Percentiles rank a stretch among this genome's conserved stretches.
Evolutionary conservation across 2,329 filamentous ascomycete species (phyloP).

Genomic region (Xylaria sp.): DNA sequence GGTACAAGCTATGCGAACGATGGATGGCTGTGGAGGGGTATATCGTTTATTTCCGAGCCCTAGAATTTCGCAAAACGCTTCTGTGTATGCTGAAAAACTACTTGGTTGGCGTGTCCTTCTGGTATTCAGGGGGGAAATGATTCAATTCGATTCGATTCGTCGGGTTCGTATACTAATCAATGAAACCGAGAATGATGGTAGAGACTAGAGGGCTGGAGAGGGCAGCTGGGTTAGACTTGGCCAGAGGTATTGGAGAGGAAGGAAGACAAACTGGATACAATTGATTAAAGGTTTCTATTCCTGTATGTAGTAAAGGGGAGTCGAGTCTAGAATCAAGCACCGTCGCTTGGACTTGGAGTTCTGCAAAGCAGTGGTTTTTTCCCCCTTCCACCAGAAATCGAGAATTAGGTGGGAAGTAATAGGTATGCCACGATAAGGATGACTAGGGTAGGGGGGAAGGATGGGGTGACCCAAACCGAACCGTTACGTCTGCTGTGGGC

Average conservation of each 20-base stretch:
- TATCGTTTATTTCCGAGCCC: slow-evolving; percentile 6
- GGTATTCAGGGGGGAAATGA: background rate
- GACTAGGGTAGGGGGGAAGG: slow-evolving; percentile 3
- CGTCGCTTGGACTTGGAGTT: background rate
- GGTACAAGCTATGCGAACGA: background rate
- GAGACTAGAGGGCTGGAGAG: background rate
- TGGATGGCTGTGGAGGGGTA: background rate
- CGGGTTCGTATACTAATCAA: background rate
- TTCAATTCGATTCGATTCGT: slow-evolving; percentile 12
- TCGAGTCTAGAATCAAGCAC: slow-evolving; percentile 3
- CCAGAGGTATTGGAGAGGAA: background rate
- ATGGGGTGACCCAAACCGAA: background rate
- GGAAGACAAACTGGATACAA: slow-evolving; percentile 13
- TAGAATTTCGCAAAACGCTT: background rate
- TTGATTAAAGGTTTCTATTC: slow-evolving; percentile 33
- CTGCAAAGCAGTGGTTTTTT: background rate
- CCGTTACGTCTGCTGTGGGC: slow-evolving; percentile 2
- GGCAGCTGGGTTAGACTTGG: background rate
- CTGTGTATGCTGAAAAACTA: background rate
- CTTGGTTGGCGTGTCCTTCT: background rate
- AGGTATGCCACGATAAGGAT: background rate
- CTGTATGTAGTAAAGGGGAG: slow-evolving; percentile 12
- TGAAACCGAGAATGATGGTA: background rate
- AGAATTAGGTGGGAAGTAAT: slow-evolving; percentile 4
- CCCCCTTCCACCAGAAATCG: background rate